phyloP scores from a whole-genome alignment of 768 basidiomycete genomes.

The Russula compacta region DNA sequence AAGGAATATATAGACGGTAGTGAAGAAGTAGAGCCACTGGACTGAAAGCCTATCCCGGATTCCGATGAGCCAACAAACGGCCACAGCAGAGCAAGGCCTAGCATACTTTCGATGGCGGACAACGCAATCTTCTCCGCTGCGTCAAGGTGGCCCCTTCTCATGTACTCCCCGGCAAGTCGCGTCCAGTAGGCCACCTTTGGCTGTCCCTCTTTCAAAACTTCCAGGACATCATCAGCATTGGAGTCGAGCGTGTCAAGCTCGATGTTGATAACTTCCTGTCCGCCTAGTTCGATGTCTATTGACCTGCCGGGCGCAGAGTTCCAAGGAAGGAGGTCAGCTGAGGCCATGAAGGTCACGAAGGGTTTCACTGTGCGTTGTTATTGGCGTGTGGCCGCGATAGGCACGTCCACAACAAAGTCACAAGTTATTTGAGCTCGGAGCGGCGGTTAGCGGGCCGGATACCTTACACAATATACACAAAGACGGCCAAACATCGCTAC shows the following conservation, averaged over 20 bases:
- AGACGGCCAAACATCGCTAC: constrained; percentile 15
- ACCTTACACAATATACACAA: constrained; percentile 9
- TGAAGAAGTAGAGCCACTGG: constrained; percentile 39
- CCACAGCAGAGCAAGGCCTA: background rate
- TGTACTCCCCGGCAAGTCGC: constrained; percentile 80
- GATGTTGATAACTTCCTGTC: constrained; percentile 81
- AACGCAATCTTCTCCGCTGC: constrained; percentile 70
- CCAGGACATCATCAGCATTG: constrained; percentile 64
- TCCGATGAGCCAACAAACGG: constrained; percentile 15
- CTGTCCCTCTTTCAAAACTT: constrained; percentile 61
- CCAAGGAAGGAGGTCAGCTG: constrained; percentile 16
- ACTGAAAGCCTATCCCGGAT: constrained; percentile 38
- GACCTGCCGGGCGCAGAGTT: constrained; percentile 25
- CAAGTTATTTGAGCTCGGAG: background rate
- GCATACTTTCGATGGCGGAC: constrained; percentile 58
- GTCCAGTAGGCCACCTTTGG: constrained; percentile 73
- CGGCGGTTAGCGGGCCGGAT: constrained; percentile 3
- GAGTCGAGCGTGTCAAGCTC: constrained; percentile 83
- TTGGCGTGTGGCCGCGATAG: background rate
- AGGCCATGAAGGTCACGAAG: background rate
- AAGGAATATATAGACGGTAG: constrained; percentile 71
- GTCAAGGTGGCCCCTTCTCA: constrained; percentile 65
- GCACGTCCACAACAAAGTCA: background rate
- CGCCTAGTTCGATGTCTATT: constrained; percentile 70
- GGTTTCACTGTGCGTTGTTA: background rate